phyloP scores from a whole-genome alignment of 306 rosid genomes.

The Vigna radiata region DNA sequence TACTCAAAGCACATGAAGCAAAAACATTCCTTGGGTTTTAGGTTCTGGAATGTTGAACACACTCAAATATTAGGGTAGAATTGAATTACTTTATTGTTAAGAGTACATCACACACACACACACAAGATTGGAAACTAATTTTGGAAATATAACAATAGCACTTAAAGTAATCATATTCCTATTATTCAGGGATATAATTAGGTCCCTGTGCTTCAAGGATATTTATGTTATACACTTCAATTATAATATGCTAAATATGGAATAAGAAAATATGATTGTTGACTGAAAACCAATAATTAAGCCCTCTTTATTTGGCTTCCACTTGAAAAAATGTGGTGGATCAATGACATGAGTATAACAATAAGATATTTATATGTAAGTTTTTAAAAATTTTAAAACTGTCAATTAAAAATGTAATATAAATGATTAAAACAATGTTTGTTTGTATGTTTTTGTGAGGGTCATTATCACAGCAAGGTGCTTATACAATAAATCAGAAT shows the following conservation, averaged over 20 bases:
- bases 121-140: too few relatives aligned
- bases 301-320: not conserved
- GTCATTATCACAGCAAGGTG: not conserved
- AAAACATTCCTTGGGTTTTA: not conserved
- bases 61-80: too few relatives aligned
- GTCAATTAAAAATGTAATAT: not conserved
- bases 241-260: too few relatives aligned
- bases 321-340: not conserved
- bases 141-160: too few relatives aligned
- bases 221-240: too few relatives aligned
- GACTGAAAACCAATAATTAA: not conserved
- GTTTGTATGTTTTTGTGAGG: not conserved
- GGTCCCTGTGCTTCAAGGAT: too few relatives aligned
- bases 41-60: not conserved
- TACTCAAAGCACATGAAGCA: not conserved
- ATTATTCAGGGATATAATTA: too few relatives aligned
- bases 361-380: not conserved
- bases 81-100: too few relatives aligned
- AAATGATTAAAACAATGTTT: not conserved
- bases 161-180: too few relatives aligned
- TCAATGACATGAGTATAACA: not conserved
- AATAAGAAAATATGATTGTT: too few relatives aligned
- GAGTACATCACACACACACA: too few relatives aligned
- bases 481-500: not conserved
- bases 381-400: not conserved